These are phyloP conservation scores for Cladosporium sp. DNA, from an alignment of 2,329 filamentous ascomycete species.

Conservation along the genomic window DNA sequence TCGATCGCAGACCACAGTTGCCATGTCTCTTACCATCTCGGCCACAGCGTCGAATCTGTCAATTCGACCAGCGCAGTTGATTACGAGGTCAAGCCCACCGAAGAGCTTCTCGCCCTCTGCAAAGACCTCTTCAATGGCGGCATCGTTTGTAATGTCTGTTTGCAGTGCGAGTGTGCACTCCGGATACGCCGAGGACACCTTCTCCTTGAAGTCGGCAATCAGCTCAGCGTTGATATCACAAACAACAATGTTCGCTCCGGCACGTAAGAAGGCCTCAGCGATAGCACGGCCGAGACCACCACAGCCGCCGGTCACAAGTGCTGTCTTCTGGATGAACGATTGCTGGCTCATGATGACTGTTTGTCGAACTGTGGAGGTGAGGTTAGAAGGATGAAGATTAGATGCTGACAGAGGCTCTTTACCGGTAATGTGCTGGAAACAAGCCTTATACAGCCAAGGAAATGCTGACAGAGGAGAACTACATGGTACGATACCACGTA, in stretches of 20 bases:
- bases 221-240: slow-evolving; percentile 38
- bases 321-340: slow-evolving; percentile 30
- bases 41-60: slow-evolving; percentile 58
- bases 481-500: background rate
- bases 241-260: slow-evolving; percentile 39
- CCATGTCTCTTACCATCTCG: slow-evolving; percentile 36
- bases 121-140: slow-evolving; percentile 42
- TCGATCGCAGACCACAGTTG: no score
- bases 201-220: slow-evolving; percentile 32
- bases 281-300: slow-evolving; percentile 39
- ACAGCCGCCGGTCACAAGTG: slow-evolving; percentile 37
- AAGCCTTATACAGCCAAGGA: background rate
- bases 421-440: background rate
- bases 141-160: slow-evolving; percentile 40
- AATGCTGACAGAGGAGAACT: background rate
- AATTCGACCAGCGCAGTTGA: slow-evolving; percentile 56
- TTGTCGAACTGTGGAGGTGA: background rate
- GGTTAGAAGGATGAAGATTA: background rate
- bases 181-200: slow-evolving; percentile 26
- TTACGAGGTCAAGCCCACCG: slow-evolving; percentile 55
- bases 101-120: slow-evolving; percentile 40
- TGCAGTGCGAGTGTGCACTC: slow-evolving; percentile 36
- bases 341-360: slow-evolving; percentile 9
- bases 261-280: slow-evolving; percentile 33
- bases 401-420: background rate